phyloP scores from a whole-genome alignment of 202 grass and related monocot species.

The Sporobolus alterniflorus region DNA sequence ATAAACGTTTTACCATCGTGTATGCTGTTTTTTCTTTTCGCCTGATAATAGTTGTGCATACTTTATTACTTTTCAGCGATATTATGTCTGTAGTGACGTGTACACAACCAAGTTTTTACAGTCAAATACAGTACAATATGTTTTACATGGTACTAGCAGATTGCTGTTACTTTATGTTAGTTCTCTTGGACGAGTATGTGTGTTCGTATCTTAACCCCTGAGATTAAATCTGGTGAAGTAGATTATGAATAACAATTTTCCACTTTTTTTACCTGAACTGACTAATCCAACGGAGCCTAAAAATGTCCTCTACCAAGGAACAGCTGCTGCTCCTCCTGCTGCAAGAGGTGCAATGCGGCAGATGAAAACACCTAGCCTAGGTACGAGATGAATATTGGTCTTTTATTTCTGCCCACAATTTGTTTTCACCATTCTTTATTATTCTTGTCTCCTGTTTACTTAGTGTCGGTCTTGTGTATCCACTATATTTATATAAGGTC shows the following conservation, averaged over 20 bases:
- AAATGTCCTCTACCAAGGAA: no score
- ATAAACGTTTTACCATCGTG: background rate
- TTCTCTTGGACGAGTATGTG: constrained; percentile 5
- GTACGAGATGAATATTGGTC: background rate
- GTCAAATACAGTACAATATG: background rate
- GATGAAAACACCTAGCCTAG: background rate
- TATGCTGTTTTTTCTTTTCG: background rate
- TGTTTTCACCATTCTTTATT: background rate
- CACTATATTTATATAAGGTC: no score
- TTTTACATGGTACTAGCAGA: background rate
- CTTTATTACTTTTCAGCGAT: background rate
- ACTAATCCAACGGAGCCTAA: no score
- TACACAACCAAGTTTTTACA: background rate
- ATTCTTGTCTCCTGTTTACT: background rate
- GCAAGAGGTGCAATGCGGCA: background rate
- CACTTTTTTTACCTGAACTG: no score
- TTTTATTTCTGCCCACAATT: background rate
- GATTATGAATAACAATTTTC: no score
- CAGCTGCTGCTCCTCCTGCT: no score
- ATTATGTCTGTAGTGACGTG: background rate
- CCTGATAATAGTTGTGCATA: background rate
- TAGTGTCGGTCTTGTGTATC: background rate
- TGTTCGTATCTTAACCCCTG: background rate
- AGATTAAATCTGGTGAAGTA: no score
- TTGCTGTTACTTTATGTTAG: constrained; percentile 1